Evolutionary conservation across 2,329 filamentous ascomycete genomes (phyloP).

Genomic region (Alternaria ethzedia): DNA sequence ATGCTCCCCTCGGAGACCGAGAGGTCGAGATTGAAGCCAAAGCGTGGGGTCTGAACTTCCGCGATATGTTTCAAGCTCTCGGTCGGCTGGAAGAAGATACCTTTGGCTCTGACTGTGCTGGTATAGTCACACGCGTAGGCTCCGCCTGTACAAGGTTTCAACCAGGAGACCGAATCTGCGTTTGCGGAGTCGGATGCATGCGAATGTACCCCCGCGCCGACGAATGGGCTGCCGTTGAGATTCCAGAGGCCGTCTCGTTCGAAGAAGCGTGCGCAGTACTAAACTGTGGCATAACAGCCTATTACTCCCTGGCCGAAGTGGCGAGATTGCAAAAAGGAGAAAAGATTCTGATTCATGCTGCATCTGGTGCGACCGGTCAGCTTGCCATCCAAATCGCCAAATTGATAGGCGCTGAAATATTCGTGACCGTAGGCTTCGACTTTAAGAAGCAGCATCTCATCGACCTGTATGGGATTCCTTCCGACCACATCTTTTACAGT

Average conservation of each 20-base stretch:
- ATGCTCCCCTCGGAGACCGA: background rate
- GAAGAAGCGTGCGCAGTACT: constrained; percentile 16
- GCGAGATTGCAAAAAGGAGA: constrained; percentile 33
- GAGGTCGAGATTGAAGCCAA: background rate
- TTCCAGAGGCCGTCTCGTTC: constrained; percentile 19
- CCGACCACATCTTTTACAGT: constrained; percentile 42
- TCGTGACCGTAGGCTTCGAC: constrained; percentile 23
- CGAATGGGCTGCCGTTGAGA: background rate
- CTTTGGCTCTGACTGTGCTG: background rate
- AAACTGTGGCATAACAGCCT: background rate
- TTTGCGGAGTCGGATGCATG: background rate
- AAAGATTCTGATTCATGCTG: constrained; percentile 32
- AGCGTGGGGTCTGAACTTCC: background rate
- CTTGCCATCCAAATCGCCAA: constrained; percentile 32
- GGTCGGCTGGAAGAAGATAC: background rate
- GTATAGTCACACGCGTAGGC: background rate
- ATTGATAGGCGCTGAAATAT: constrained; percentile 29
- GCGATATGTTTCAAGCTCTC: background rate
- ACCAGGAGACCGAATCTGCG: background rate
- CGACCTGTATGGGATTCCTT: constrained; percentile 25
- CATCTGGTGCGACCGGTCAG: constrained; percentile 25
- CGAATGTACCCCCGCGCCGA: background rate
- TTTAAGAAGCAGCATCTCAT: constrained; percentile 27
- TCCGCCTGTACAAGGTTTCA: background rate
- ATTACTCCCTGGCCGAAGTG: constrained; percentile 25